Evolutionary conservation across 768 basidiomycete genomes (phyloP).

Genomic region (Suillus clintonianus): DNA sequence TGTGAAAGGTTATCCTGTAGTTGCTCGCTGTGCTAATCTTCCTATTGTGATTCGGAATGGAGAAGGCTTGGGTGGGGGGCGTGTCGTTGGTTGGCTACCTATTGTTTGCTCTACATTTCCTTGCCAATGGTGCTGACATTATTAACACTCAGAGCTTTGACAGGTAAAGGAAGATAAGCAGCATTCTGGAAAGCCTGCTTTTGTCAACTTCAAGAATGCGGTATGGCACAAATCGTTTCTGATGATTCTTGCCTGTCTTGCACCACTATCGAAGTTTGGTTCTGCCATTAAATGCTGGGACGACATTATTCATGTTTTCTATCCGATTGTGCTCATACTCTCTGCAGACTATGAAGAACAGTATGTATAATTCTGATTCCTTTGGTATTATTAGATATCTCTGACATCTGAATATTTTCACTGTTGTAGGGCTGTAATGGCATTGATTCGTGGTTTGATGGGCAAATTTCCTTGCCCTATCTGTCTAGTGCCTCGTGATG

Average conservation of each 20-base stretch:
- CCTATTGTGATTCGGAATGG: constrained; percentile 13
- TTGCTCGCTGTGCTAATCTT: constrained; percentile 18
- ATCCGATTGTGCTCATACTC: constrained; percentile 22
- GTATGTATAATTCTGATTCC: constrained; percentile 26
- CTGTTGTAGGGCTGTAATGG: constrained; percentile 34
- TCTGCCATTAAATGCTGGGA: constrained; percentile 11
- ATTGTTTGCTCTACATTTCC: constrained; percentile 2
- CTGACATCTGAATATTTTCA: background rate
- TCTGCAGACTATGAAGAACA: constrained; percentile 31
- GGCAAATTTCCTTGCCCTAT: constrained; percentile 36
- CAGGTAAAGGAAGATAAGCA: constrained; percentile 5
- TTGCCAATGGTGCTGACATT: background rate
- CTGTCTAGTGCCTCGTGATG: constrained; percentile 33
- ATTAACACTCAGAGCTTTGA: background rate
- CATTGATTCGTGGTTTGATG: constrained; percentile 33
- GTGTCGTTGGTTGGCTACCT: constrained; percentile 21
- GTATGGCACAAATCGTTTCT: constrained; percentile 24
- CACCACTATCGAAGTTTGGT: constrained; percentile 11
- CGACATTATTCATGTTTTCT: constrained; percentile 9
- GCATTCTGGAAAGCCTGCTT: constrained; percentile 11
- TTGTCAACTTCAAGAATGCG: constrained; percentile 16
- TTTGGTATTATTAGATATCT: constrained; percentile 13
- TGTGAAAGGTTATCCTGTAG: constrained; percentile 19
- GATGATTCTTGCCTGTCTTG: constrained; percentile 25
- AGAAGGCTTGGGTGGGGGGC: constrained; percentile 11